Evolutionary conservation across 257 asterid species (phyloP).

Genomic region (Solanum appendiculatum): DNA sequence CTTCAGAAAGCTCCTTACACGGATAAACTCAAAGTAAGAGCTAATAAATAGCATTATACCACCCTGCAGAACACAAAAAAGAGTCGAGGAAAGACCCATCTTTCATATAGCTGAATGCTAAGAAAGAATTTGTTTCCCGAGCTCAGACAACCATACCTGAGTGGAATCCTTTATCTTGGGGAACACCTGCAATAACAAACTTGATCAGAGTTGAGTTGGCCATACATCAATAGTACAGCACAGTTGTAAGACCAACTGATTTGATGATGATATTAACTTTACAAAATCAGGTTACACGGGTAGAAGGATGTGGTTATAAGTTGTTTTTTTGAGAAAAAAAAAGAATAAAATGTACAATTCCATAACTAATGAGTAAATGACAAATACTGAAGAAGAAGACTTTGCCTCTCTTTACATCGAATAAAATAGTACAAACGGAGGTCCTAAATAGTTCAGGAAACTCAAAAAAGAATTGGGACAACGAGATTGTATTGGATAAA

Average conservation of each 20-base stretch:
- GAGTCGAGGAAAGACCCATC: background rate
- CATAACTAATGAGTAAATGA: background rate
- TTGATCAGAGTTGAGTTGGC: background rate
- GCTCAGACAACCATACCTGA: constrained; percentile 40
- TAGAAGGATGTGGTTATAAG: background rate
- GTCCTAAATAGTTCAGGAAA: background rate
- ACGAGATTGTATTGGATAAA: background rate
- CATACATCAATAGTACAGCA: background rate
- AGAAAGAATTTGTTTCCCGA: background rate
- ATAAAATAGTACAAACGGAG: background rate
- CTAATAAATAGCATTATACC: constrained; percentile 80
- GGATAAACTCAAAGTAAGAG: constrained; percentile 89
- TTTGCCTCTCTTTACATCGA: background rate
- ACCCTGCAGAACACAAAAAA: constrained; percentile 30
- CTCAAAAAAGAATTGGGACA: background rate
- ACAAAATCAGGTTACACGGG: background rate
- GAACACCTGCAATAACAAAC: constrained; percentile 53
- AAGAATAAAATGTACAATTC: background rate
- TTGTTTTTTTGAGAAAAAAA: background rate
- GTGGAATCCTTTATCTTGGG: constrained; percentile 82
- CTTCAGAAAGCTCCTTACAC: constrained; percentile 68
- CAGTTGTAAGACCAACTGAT: background rate
- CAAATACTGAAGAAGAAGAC: background rate
- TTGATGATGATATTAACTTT: background rate
- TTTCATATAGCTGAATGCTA: background rate